Evolutionary conservation across 495 filamentous ascomycete genomes (phyloP).

Genomic region (Pseudotulostoma volvatum): DNA sequence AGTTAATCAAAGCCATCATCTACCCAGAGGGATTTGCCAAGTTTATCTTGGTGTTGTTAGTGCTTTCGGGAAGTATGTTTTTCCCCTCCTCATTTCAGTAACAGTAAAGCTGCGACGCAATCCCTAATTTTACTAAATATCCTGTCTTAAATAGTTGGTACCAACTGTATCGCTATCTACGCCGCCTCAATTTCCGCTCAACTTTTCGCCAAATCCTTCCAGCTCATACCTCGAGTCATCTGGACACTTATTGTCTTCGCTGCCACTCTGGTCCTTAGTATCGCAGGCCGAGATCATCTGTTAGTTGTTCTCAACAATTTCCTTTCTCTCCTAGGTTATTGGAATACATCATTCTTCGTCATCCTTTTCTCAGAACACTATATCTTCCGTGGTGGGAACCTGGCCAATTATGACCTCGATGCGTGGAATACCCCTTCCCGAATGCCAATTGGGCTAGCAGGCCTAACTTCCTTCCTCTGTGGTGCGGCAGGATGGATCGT

Average conservation of each 20-base stretch:
- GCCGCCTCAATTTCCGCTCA: conserved; percentile 24
- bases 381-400: conserved; percentile 34
- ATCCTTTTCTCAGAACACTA: conserved; percentile 46
- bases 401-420: conserved; percentile 26
- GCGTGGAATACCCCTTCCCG: conserved; percentile 18
- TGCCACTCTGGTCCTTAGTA: conserved; percentile 22
- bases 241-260: conserved; percentile 27
- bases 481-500: conserved; percentile 22
- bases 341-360: conserved; percentile 39
- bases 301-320: conserved; percentile 33
- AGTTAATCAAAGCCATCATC: conserved; percentile 36
- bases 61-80: conserved; percentile 28
- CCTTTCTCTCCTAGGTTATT: conserved; percentile 42
- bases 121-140: too few species aligned
- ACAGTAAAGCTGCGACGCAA: background rate
- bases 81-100: background rate
- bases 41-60: conserved; percentile 38
- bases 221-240: conserved; percentile 23
- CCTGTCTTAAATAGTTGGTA: conserved; percentile 8
- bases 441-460: conserved; percentile 19
- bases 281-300: conserved; percentile 25
- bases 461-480: conserved; percentile 15
- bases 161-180: conserved; percentile 31
- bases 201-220: conserved; percentile 23
- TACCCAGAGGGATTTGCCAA: conserved; percentile 43